A percentile compares a stretch with the other conserved stretches of the same genome.
Conservation (phyloP, 2,329 filamentous ascomycete genomes). For the Diaporthe australafricana region DNA sequence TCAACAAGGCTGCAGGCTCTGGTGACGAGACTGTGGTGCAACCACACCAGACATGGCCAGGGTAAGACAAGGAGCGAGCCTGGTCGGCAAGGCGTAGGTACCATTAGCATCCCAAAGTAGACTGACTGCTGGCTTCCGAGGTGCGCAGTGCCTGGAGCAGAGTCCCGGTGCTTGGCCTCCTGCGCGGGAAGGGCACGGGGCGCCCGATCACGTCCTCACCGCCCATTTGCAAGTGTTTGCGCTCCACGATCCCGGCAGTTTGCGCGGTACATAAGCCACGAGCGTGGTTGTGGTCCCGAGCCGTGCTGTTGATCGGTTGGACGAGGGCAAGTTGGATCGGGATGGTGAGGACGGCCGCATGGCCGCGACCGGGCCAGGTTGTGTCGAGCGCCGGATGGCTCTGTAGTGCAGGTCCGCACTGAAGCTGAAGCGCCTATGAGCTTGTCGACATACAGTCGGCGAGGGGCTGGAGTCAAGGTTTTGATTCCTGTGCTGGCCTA, state of each 20-base stretch:
- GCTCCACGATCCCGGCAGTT: slow-evolving; percentile 25
- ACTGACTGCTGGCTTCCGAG: background rate
- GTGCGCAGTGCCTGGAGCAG: background rate
- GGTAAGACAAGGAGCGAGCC: background rate
- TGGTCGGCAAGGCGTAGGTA: background rate
- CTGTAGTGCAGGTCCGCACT: background rate
- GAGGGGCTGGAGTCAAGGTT: background rate
- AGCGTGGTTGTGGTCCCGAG: background rate
- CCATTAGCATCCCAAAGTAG: background rate
- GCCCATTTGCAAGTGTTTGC: slow-evolving; percentile 35
- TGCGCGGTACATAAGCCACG: slow-evolving; percentile 25
- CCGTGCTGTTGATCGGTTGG: background rate
- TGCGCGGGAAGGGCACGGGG: background rate
- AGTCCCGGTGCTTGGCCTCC: background rate
- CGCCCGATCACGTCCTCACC: slow-evolving; percentile 22
- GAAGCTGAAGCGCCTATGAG: background rate
- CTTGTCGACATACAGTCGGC: background rate
- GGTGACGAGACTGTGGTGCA: background rate
- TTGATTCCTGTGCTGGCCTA: background rate
- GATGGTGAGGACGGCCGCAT: slow-evolving; percentile 44
- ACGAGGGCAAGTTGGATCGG: slow-evolving; percentile 27
- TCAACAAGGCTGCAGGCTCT: background rate
- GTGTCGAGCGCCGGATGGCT: background rate
- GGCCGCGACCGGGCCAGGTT: slow-evolving; percentile 38
- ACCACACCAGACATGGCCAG: background rate